Conservation (phyloP, 495 filamentous ascomycete species). For the Talaromyces ruber region DNA sequence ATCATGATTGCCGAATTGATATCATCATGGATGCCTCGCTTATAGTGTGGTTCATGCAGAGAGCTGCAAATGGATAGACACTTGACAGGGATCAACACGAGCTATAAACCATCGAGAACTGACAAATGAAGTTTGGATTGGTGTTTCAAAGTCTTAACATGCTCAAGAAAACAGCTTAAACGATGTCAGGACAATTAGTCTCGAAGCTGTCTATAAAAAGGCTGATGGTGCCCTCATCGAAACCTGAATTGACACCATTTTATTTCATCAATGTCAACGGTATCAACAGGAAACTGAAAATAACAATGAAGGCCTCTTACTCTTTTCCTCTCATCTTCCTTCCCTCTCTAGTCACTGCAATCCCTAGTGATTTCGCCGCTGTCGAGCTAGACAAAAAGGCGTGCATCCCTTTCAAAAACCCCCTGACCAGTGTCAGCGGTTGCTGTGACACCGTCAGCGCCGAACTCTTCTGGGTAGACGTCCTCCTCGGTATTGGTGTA, state of each 20-base stretch:
- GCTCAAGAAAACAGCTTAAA: not conserved
- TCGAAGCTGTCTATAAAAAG: not conserved
- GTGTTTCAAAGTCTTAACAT: not conserved
- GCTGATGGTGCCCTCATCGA: not conserved
- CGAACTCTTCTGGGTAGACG: constrained; percentile 3
- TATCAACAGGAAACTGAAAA: not conserved
- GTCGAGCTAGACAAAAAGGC: constrained; percentile 1
- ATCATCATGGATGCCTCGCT: no score
- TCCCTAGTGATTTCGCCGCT: not conserved
- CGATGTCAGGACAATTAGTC: not conserved
- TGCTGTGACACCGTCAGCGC: not conserved
- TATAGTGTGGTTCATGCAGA: not conserved
- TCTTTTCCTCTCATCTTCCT: not conserved
- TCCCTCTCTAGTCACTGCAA: not conserved
- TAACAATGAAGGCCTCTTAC: not conserved
- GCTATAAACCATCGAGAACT: not conserved
- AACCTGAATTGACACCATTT: not conserved
- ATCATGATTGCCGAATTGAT: not conserved
- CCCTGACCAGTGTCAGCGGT: not conserved
- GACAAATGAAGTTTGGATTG: not conserved
- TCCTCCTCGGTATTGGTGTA: constrained; percentile 3
- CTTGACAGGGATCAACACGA: not conserved
- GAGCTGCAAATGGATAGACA: not conserved
- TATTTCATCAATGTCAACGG: not conserved
- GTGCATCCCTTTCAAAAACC: not conserved